These are phyloP conservation scores for Zopfochytrium polystomum DNA, from an alignment of 371 early-diverging fungal species.

Conservation along the genomic window DNA sequence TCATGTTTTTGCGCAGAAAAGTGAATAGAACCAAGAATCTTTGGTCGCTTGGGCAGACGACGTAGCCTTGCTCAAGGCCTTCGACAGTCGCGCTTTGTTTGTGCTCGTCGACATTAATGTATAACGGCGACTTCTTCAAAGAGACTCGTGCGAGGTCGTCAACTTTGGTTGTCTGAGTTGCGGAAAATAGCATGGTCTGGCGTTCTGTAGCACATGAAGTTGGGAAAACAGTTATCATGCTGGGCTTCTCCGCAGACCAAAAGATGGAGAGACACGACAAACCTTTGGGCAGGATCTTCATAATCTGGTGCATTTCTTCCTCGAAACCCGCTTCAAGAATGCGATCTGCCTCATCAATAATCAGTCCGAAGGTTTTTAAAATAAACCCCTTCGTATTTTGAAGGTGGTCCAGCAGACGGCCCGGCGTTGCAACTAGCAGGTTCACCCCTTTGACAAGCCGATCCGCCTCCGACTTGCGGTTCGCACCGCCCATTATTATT, in stretches of 20 bases:
- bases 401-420: conserved; percentile 95
- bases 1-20: conserved; percentile 88
- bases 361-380: conserved; percentile 82
- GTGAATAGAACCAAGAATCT: conserved; percentile 92
- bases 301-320: conserved; percentile 96
- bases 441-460: conserved; percentile 92
- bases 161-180: conserved; percentile 98
- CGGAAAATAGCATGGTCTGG: conserved; percentile 97
- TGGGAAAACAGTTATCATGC: no score
- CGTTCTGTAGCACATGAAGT: conserved; percentile 59
- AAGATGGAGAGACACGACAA: conserved; percentile 1
- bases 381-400: conserved; percentile 91
- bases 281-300: conserved; percentile 80
- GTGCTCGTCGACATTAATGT: conserved; percentile 94
- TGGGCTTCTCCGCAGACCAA: neutral
- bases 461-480: conserved; percentile 92
- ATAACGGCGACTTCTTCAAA: conserved; percentile 85
- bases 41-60: conserved; percentile 83
- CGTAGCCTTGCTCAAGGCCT: conserved; percentile 94
- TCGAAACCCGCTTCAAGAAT: conserved; percentile 97
- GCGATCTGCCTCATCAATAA: conserved; percentile 99
- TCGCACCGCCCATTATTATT: conserved; percentile 96
- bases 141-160: conserved; percentile 94
- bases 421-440: conserved; percentile 96
- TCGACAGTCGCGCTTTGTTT: conserved; percentile 90